Percentiles rank a stretch among this genome's conserved stretches.
These are phyloP conservation scores for Chaetomium globosum DNA, from an alignment of 2,329 filamentous ascomycete species.

Conservation along the genomic window DNA sequence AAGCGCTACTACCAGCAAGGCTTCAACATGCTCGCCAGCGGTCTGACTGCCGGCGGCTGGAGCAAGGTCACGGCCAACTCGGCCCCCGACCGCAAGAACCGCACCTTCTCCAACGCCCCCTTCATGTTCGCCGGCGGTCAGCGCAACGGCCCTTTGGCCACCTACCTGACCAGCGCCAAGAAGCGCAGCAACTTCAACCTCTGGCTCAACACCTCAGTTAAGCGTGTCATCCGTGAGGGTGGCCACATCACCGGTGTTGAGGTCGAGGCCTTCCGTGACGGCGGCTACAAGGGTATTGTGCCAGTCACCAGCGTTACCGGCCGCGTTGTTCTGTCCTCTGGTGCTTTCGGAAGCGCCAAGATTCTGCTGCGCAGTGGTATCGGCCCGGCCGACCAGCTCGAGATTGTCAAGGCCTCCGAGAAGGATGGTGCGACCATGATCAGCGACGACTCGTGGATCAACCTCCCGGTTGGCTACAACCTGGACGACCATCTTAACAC, in stretches of 20 bases:
- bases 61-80: constrained; percentile 59
- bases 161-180: constrained; percentile 64
- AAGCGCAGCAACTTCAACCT: constrained; percentile 63
- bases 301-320: constrained; percentile 59
- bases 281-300: constrained; percentile 58
- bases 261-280: constrained; percentile 51
- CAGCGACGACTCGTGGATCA: constrained; percentile 49
- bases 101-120: constrained; percentile 61
- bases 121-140: constrained; percentile 66
- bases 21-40: constrained; percentile 59
- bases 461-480: constrained; percentile 54
- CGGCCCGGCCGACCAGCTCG: constrained; percentile 57
- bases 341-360: constrained; percentile 64
- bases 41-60: constrained; percentile 60
- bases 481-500: constrained; percentile 53
- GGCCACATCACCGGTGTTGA: constrained; percentile 63
- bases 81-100: constrained; percentile 62
- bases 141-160: constrained; percentile 66
- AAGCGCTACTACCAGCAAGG: constrained; percentile 64
- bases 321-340: constrained; percentile 63
- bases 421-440: constrained; percentile 52
- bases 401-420: constrained; percentile 47
- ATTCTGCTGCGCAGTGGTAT: constrained; percentile 66
- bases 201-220: constrained; percentile 63
- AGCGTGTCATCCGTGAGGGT: constrained; percentile 60